Percentiles rank a stretch among this genome's conserved stretches.
Conservation (phyloP, 2,329 filamentous ascomycete species). For the Cytospora piceae region DNA sequence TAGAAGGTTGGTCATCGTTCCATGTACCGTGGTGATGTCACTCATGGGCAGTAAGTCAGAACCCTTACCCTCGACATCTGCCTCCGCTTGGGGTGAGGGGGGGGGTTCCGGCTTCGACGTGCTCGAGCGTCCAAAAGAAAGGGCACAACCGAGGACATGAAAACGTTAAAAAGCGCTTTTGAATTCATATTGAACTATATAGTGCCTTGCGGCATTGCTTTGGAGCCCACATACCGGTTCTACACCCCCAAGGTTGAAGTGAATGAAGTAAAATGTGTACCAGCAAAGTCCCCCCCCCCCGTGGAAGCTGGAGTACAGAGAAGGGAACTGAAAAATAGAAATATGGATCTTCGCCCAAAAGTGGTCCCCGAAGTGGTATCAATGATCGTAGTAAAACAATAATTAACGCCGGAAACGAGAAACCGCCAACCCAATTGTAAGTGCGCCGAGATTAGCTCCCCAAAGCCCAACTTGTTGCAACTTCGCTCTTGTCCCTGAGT, state of each 20-base stretch:
- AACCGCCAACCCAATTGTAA: background rate
- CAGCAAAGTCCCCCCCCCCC: background rate
- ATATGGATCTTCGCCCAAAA: background rate
- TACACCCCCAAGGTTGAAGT: background rate
- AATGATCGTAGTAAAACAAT: background rate
- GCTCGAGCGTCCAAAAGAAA: background rate
- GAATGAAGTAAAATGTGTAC: background rate
- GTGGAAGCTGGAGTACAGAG: background rate
- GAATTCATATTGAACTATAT: background rate
- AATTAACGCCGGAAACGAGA: background rate
- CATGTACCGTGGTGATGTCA: slow-evolving; percentile 17
- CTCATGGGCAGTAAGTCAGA: background rate
- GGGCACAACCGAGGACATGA: background rate
- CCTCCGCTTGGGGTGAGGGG: background rate
- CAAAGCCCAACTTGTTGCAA: background rate
- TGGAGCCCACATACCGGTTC: background rate
- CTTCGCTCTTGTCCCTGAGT: no score
- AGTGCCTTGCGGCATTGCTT: background rate
- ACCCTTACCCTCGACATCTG: background rate
- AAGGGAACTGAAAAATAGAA: background rate
- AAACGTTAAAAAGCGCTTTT: background rate
- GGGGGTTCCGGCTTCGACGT: background rate
- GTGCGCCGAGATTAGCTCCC: background rate
- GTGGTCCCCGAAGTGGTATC: background rate
- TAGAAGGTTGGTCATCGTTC: background rate